These are phyloP conservation scores for Plectranthus barbatus DNA, from an alignment of 257 asterid species.

Conservation along the genomic window DNA sequence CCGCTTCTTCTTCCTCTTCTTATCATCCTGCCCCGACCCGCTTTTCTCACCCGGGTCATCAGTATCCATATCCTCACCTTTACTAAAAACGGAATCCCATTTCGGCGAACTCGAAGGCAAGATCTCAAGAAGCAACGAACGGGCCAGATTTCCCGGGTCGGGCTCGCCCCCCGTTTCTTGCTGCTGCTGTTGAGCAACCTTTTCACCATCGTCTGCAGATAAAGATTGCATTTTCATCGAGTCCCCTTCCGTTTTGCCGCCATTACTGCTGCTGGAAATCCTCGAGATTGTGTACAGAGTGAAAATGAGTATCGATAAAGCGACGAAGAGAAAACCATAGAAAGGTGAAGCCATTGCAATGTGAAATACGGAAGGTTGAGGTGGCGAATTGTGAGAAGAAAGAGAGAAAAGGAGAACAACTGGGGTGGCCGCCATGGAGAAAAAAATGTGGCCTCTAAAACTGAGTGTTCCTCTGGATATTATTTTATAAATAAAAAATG, in stretches of 20 bases:
- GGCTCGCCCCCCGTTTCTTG: conserved; percentile 20
- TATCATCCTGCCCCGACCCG: conserved; percentile 42
- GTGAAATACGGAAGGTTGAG: conserved; percentile 16
- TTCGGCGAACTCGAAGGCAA: conserved; percentile 48
- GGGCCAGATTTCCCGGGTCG: conserved; percentile 31
- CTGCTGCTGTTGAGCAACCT: conserved; percentile 6
- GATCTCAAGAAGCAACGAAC: conserved; percentile 48
- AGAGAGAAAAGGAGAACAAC: conserved; percentile 15
- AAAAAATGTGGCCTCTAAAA: conserved; percentile 12
- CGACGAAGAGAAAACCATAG: conserved; percentile 28
- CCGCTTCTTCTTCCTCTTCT: too few species aligned
- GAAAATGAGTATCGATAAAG: conserved; percentile 31
- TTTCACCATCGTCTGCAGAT: conserved; percentile 20
- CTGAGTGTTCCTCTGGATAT: conserved; percentile 8
- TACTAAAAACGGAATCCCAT: conserved; percentile 37
- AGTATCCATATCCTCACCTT: conserved; percentile 16
- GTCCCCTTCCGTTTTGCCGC: background rate
- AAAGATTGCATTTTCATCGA: conserved; percentile 28
- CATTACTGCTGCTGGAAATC: conserved; percentile 12
- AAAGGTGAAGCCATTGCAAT: conserved; percentile 22
- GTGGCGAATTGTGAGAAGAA: conserved; percentile 17
- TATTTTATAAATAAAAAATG: conserved; percentile 7
- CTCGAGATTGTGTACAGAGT: conserved; percentile 32
- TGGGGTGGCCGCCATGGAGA: conserved; percentile 46
- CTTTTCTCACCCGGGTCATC: conserved; percentile 24